A percentile compares a stretch with the other conserved stretches of the same genome.
These are phyloP conservation scores for Boechera stricta DNA, from an alignment of 345 rosid genomes.

Conservation along the genomic window DNA sequence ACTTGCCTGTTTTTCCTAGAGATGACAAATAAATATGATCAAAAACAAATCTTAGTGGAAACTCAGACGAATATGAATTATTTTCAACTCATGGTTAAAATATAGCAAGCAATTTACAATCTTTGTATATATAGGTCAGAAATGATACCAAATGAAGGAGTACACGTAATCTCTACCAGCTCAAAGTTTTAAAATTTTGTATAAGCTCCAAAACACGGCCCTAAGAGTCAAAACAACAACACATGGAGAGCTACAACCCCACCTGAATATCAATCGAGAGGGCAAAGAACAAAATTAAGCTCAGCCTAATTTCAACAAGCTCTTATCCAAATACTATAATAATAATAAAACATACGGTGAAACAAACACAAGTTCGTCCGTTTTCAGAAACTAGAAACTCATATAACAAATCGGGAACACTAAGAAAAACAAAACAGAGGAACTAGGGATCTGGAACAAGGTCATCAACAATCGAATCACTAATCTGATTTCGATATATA, in stretches of 20 bases:
- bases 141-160: conserved; percentile 28
- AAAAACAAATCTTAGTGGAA: no score
- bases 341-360: not conserved
- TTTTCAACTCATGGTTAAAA: not conserved
- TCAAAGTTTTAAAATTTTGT: conserved; percentile 13
- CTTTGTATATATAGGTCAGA: not conserved
- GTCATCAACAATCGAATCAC: conserved; percentile 37
- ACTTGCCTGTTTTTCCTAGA: no score
- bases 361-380: not conserved
- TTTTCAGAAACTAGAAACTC: not conserved
- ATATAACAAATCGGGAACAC: conserved; percentile 17
- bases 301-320: conserved; percentile 24
- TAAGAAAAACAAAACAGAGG: not conserved
- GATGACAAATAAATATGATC: no score
- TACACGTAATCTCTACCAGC: conserved; percentile 25
- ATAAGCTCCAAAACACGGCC: conserved; percentile 38
- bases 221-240: conserved; percentile 24
- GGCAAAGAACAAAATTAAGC: conserved; percentile 21
- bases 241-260: conserved; percentile 37
- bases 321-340: not conserved
- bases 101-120: not conserved
- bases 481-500: conserved; percentile 13
- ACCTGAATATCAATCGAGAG: conserved; percentile 45
- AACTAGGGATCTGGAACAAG: conserved; percentile 34
- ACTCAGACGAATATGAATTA: not conserved